Evolutionary conservation across 2,329 filamentous ascomycete genomes (phyloP).

Genomic region (Fusarium anguioides): DNA sequence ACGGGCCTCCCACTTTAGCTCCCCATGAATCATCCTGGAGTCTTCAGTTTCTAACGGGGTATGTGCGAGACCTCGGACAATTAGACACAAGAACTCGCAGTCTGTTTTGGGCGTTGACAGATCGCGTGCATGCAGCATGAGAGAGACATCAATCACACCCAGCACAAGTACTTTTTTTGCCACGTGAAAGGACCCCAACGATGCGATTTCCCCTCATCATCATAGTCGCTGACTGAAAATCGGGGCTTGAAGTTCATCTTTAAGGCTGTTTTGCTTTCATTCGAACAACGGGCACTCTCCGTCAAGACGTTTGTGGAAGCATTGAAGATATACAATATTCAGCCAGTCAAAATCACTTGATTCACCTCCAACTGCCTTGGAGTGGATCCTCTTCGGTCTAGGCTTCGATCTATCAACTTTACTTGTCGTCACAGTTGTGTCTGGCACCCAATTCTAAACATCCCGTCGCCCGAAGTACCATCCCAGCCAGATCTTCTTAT

Average conservation of each 20-base stretch:
- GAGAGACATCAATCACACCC: slow-evolving; percentile 11
- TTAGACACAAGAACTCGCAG: slow-evolving; percentile 22
- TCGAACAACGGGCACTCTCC: slow-evolving; percentile 28
- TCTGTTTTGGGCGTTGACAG: not conserved
- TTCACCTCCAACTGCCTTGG: slow-evolving; percentile 29
- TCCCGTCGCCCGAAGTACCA: slow-evolving; percentile 45
- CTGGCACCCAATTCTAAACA: slow-evolving; percentile 38
- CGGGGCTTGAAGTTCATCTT: slow-evolving; percentile 25
- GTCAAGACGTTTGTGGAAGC: slow-evolving; percentile 13
- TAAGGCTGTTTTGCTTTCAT: not conserved
- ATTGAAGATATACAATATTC: slow-evolving; percentile 15
- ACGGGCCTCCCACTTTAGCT: slow-evolving; percentile 14
- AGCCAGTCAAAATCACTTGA: slow-evolving; percentile 37
- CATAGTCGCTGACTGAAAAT: slow-evolving; percentile 8
- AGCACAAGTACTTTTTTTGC: slow-evolving; percentile 5
- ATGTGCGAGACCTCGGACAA: slow-evolving; percentile 30
- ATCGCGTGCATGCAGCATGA: not conserved
- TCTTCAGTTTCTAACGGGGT: slow-evolving; percentile 9
- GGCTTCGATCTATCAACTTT: slow-evolving; percentile 33
- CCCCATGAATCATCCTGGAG: not conserved
- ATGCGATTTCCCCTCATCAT: slow-evolving; percentile 27
- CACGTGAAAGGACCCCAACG: slow-evolving; percentile 21
- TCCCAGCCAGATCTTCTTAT: slow-evolving; percentile 17
- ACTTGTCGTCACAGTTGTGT: slow-evolving; percentile 35
- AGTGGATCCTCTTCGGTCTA: slow-evolving; percentile 42